These are phyloP conservation scores for Cyberlindnera maritima DNA, from an alignment of 805 yeast species.

Conservation along the genomic window DNA sequence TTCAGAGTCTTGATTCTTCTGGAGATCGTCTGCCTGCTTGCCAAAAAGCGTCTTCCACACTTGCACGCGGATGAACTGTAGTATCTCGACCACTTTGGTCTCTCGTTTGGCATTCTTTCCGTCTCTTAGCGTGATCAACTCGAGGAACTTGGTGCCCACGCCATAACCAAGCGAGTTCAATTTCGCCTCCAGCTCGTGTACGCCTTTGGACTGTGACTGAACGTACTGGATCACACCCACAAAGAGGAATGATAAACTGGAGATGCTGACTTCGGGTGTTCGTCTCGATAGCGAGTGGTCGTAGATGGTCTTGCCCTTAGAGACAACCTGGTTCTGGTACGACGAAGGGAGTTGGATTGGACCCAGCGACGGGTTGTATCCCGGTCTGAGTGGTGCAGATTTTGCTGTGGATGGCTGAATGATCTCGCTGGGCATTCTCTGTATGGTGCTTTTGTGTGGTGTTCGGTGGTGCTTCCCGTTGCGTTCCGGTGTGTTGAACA, in stretches of 20 bases:
- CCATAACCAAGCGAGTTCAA: conserved; percentile 75
- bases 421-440: conserved; percentile 18
- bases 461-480: background rate
- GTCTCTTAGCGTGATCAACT: conserved; percentile 65
- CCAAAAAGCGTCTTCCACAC: conserved; percentile 79
- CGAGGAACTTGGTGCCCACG: conserved; percentile 70
- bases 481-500: background rate
- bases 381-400: conserved; percentile 17
- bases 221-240: conserved; percentile 68
- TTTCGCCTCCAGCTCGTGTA: conserved; percentile 61
- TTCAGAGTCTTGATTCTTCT: conserved; percentile 65
- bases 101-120: conserved; percentile 69
- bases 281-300: conserved; percentile 69
- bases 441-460: background rate
- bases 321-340: conserved; percentile 17
- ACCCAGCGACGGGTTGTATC: conserved; percentile 29
- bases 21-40: conserved; percentile 68
- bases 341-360: conserved; percentile 29
- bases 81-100: conserved; percentile 58
- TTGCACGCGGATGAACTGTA: conserved; percentile 68
- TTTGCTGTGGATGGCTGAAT: conserved; percentile 26
- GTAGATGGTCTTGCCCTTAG: conserved; percentile 40
- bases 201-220: conserved; percentile 58
- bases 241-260: conserved; percentile 67
- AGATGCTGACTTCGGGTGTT: conserved; percentile 61